These are phyloP conservation scores for Colletotrichum gloeosporioides DNA, from an alignment of 2,329 filamentous ascomycete species.

Conservation along the genomic window DNA sequence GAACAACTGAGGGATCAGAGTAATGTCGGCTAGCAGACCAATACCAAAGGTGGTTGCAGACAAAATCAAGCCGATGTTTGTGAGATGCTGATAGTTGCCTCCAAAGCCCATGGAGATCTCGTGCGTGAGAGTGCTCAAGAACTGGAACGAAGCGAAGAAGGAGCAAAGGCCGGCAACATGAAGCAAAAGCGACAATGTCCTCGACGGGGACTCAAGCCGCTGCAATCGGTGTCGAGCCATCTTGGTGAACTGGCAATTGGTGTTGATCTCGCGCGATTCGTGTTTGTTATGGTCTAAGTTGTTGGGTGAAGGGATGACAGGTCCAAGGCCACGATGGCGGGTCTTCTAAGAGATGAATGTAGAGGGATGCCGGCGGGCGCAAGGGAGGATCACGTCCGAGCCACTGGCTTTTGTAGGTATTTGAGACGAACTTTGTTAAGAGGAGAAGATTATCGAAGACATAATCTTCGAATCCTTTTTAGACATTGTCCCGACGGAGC, in stretches of 20 bases:
- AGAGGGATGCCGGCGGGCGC: constrained; percentile 12
- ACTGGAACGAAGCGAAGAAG: constrained; percentile 59
- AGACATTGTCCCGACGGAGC: background rate
- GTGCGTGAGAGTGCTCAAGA: constrained; percentile 54
- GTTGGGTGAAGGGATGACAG: constrained; percentile 1
- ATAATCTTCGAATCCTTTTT: background rate
- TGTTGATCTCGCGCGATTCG: background rate
- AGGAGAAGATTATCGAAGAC: background rate
- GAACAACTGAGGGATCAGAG: constrained; percentile 64
- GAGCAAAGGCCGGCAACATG: constrained; percentile 61
- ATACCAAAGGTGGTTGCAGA: constrained; percentile 65
- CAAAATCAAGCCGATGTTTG: constrained; percentile 72
- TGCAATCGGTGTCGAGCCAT: constrained; percentile 67
- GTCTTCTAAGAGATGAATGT: background rate
- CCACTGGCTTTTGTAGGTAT: background rate
- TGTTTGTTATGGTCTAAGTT: background rate
- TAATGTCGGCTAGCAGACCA: constrained; percentile 70
- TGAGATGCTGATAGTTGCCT: constrained; percentile 74
- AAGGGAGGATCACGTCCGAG: constrained; percentile 12
- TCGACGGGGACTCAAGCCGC: constrained; percentile 68
- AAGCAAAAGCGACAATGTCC: constrained; percentile 64
- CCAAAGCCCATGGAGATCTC: constrained; percentile 66
- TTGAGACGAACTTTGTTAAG: constrained; percentile 2
- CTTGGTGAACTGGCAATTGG: constrained; percentile 1
- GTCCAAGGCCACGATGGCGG: background rate